Percentiles rank a stretch among this genome's conserved stretches.
Evolutionary conservation across 1,139 yeast genomes (phyloP).

Genomic region (Entelexis sorbosivorans): DNA sequence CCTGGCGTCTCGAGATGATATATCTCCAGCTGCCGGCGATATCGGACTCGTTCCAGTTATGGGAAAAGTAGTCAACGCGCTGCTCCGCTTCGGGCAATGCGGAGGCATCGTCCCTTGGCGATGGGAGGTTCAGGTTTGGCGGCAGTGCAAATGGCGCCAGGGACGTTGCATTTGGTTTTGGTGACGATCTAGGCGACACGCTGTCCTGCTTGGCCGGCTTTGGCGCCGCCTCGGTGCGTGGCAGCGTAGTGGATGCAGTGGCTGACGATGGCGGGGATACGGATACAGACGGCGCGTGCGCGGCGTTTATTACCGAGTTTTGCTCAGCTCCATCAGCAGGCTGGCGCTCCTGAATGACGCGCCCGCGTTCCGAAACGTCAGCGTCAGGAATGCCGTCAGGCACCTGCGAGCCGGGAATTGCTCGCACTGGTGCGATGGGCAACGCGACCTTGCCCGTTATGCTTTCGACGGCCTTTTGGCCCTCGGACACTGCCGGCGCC

Average conservation of each 20-base stretch:
- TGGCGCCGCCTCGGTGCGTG: background rate
- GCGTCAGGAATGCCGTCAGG: background rate
- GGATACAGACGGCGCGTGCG: background rate
- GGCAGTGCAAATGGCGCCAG: background rate
- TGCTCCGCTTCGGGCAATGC: constrained; percentile 68
- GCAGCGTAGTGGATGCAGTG: background rate
- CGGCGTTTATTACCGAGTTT: background rate
- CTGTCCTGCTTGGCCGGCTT: background rate
- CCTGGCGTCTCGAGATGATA: constrained; percentile 65
- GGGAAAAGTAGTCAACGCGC: constrained; percentile 90
- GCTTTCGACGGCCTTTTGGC: constrained; percentile 22
- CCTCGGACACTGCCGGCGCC: constrained; percentile 14
- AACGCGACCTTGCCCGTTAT: constrained; percentile 21
- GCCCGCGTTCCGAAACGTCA: background rate
- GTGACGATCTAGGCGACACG: background rate
- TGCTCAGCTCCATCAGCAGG: background rate
- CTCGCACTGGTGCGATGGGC: background rate
- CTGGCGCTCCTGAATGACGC: background rate
- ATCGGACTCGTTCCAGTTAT: constrained; percentile 90
- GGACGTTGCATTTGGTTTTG: background rate
- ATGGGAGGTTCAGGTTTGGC: background rate
- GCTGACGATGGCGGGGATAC: background rate
- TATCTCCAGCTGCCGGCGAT: constrained; percentile 93
- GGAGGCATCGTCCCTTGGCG: constrained; percentile 58
- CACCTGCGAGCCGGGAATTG: background rate